phyloP scores from a whole-genome alignment of 1,139 yeast genomes.

The Hemisphaericaspora subhashii region DNA sequence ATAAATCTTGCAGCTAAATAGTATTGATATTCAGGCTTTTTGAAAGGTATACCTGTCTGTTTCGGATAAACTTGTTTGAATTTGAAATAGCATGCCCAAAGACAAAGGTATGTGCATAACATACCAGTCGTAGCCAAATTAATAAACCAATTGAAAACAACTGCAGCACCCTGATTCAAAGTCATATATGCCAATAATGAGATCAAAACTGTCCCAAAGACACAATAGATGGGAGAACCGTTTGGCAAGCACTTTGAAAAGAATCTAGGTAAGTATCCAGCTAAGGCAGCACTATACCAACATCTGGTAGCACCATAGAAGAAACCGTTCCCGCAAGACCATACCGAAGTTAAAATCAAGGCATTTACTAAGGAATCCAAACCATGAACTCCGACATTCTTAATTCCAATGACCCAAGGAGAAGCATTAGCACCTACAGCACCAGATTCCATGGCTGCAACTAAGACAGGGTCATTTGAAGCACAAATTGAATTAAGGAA shows the following conservation, averaged over 20 bases:
- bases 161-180: constrained; percentile 25
- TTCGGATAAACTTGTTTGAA: constrained; percentile 34
- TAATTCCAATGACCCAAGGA: constrained; percentile 43
- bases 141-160: constrained; percentile 41
- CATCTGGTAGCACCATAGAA: constrained; percentile 37
- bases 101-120: constrained; percentile 51
- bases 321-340: constrained; percentile 42
- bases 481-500: constrained; percentile 37
- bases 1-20: constrained; percentile 29
- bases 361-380: constrained; percentile 38
- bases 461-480: constrained; percentile 31
- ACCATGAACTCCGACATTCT: constrained; percentile 35
- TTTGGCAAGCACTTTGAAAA: constrained; percentile 33
- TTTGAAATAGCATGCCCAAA: constrained; percentile 48
- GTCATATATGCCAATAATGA: constrained; percentile 33
- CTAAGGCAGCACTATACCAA: constrained; percentile 36
- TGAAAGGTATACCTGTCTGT: constrained; percentile 27
- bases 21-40: constrained; percentile 23
- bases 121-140: constrained; percentile 52
- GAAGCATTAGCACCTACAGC: constrained; percentile 35
- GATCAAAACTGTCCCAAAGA: constrained; percentile 22
- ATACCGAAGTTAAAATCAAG: constrained; percentile 34
- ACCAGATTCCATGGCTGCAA: constrained; percentile 25
- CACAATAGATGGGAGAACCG: constrained; percentile 39
- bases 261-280: constrained; percentile 37